Evolutionary conservation across 352 stramenopile species (phyloP), one percentile per base, ranked within the genome.

Genomic region (Lagenidium giganteum): DNA sequence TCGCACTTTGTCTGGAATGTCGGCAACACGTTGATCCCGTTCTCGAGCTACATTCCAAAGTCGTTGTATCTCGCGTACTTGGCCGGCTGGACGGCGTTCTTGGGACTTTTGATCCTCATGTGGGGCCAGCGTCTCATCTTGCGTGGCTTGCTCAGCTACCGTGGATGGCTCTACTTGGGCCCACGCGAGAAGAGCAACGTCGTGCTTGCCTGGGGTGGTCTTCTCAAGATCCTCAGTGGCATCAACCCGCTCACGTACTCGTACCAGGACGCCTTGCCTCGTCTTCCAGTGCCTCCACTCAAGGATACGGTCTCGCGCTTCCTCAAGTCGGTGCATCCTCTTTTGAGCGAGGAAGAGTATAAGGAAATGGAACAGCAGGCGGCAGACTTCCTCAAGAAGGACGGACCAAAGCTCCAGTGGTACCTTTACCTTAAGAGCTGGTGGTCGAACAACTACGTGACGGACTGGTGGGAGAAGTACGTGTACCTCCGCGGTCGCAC

Each of bases 241-340:
- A 59, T 49, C 28, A 86, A 87, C 45, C 83, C 82, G 16, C 58
- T 95, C 8, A 95, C 84, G 34, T 96, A 95, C 58, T 87, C 77
- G 42, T 96, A 93, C 52, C 96, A 99, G 59, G 65, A 80, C 27
- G 78, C 87, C 11, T 53, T 99, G 20, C 93, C 95, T 6, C 71
- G 79, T 11, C 70, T 98, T 28, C 96, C 95, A 8, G 66, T 99
- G 45, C 94, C 95, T 1, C 57, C 82, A 21, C 73, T 98, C 9
- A 92, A 96, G 45, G 87, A 97, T 34, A 98, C 95, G 5, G 64
- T 98, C 11, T 46, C 71, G 26, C 73, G 83, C 31, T 98, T 97
- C 50, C 61, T 98, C 23, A 80, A 93, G 53, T 97, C 91, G 9
- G 89, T 95, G 16, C 73, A 97, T 48, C 90, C 95, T 24, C 56